A percentile compares a stretch with the other conserved stretches of the same genome.
These are phyloP conservation scores for Podaxis mareebaensis DNA, from an alignment of 768 basidiomycete genomes.

Conservation along the genomic window DNA sequence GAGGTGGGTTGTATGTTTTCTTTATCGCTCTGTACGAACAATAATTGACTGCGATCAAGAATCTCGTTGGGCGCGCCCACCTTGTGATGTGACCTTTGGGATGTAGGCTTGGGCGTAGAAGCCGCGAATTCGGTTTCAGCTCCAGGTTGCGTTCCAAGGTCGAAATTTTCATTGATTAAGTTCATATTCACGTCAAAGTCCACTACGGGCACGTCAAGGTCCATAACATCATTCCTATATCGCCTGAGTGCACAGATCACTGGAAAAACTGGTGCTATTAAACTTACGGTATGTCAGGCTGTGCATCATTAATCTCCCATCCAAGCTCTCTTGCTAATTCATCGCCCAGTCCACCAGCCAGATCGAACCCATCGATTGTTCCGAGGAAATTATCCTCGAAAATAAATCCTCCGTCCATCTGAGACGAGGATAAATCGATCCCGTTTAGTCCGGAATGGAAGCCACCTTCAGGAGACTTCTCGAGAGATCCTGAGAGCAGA, in stretches of 20 bases:
- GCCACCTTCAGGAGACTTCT: slow-evolving; percentile 51
- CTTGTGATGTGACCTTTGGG: neutral
- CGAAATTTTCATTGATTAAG: neutral
- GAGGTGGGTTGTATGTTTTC: neutral
- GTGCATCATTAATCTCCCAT: slow-evolving; percentile 41
- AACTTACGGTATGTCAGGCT: neutral
- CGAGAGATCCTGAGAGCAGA: slow-evolving; percentile 65
- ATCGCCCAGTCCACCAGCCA: slow-evolving; percentile 65
- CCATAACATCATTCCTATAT: neutral
- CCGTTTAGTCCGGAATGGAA: slow-evolving; percentile 16
- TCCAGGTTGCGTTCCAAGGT: neutral
- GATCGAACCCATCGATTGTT: slow-evolving; percentile 54
- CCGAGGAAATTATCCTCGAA: slow-evolving; percentile 56
- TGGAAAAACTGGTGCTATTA: neutral
- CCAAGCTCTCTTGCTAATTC: slow-evolving; percentile 78
- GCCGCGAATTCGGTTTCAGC: neutral
- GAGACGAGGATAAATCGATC: slow-evolving; percentile 54
- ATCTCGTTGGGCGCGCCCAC: neutral
- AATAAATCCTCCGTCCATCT: slow-evolving; percentile 45
- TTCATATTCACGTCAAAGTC: neutral
- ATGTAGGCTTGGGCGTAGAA: neutral
- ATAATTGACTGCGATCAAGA: neutral
- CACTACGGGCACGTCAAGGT: neutral
- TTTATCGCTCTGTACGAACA: neutral
- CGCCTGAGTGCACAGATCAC: neutral